Evolutionary conservation across 2,329 filamentous ascomycete species (phyloP).

Genomic region (Pseudocercospora macadamiae): DNA sequence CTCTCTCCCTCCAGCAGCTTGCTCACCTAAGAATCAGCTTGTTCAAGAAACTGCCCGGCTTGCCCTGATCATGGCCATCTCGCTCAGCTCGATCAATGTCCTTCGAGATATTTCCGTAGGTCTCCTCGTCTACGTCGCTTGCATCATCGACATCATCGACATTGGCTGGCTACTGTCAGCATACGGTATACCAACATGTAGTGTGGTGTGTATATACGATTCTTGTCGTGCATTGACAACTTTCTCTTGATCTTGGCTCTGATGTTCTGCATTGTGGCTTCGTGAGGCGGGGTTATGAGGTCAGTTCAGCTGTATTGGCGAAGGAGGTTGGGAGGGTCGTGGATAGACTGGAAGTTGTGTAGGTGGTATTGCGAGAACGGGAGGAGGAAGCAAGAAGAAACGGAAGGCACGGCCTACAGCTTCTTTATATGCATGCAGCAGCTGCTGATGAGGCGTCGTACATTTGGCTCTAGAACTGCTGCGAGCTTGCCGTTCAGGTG

Average conservation of each 20-base stretch:
- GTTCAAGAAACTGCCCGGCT: slow-evolving; percentile 42
- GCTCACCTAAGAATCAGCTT: slow-evolving; percentile 31
- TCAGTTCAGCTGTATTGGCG: slow-evolving; percentile 1
- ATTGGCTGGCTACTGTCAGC: slow-evolving; percentile 27
- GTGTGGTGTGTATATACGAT: slow-evolving; percentile 32
- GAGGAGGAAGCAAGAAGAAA: background rate
- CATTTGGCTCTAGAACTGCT: background rate
- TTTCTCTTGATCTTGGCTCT: slow-evolving; percentile 42
- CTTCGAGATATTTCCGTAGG: slow-evolving; percentile 40
- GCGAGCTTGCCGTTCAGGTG: background rate
- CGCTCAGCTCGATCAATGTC: slow-evolving; percentile 41
- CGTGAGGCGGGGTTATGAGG: slow-evolving; percentile 4
- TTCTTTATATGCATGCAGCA: background rate
- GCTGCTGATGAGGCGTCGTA: background rate
- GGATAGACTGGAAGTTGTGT: background rate
- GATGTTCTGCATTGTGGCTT: slow-evolving; percentile 39
- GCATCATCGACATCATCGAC: slow-evolving; percentile 36
- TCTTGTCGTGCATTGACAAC: slow-evolving; percentile 43
- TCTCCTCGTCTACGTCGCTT: slow-evolving; percentile 43
- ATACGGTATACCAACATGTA: background rate
- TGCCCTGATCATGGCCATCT: slow-evolving; percentile 37
- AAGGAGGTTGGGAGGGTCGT: background rate
- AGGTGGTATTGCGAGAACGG: background rate
- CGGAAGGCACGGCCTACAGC: background rate
- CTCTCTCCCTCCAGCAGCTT: background rate